Evolutionary conservation across 805 yeast species (phyloP), one percentile per base, ranked within the genome.

Genomic region (Nakazawaea ambrosiae): DNA sequence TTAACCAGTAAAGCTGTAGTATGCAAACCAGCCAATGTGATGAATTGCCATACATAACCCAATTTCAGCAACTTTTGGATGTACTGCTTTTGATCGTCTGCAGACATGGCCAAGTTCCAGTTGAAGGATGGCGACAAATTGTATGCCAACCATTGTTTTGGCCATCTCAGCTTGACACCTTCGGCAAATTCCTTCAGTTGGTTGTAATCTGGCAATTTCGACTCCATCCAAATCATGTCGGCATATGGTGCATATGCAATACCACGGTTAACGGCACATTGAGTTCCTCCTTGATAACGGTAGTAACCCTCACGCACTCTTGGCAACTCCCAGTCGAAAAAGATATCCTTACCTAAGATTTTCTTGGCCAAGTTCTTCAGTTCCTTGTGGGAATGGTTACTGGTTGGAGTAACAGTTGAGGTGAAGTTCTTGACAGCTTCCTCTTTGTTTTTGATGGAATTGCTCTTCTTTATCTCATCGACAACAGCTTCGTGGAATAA

Each of bases 211-310:
- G 97, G 97, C 50, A 85, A 75, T 61, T 89, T 89, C 43, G 95
- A 81, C 71, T 90, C 97, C 97, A 90, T 89, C 97, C 97, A 90
- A 51, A 89, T 80, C 68, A 90, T 71, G 63, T 89, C 97, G 31
- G 95, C 88, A 62, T 81, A 90, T 45, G 96, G 96, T 39, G 96
- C 89, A 60, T 71, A 90, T 22, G 96, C 94, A 55, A 95, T 78
- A 45, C 95, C 97, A 61, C 97, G 81, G 81, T 87, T 90, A 37
- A 90, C 83, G 35, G 97, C 96, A 73, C 96, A 88, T 69, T 86
- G 89, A 44, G 96, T 86, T 53, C 97, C 97, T 54, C 97, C 97
- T 54, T 69, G 70, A 78, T 87, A 89, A 57, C 96, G 78, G 78
- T 90, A 90, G 76, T 84, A 85, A 51, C 97, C 97, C 68, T 90